Base-by-base conservation (phyloP, 306 rosid species). In the Quercus agrifolia region DNA sequence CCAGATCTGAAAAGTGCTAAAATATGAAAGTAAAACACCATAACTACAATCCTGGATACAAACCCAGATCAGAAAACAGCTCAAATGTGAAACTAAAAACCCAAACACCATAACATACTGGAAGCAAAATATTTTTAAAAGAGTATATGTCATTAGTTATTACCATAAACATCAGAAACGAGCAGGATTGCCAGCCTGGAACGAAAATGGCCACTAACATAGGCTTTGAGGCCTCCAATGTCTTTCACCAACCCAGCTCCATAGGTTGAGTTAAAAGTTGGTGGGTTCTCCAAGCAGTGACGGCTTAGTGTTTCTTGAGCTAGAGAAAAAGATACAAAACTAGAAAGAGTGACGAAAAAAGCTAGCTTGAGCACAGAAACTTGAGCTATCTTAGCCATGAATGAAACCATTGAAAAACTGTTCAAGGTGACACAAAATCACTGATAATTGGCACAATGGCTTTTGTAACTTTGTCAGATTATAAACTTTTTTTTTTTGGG, bases 281-380 rank as follows among this genome's bases (percentile, higher is more conserved):
- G 72, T 18, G 72, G 72, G 51, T 67, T 67, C 72, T 67, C 72
- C 52, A 67, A 67, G 52, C 72, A 67, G 5, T 67, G 72, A 19
- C 51, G 27, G 72, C 72, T 9, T 4, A 67, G 35, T 14, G 49
- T 33, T 5, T 21, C 18, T 15, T 18, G 23, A 28, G 51, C 52
- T 13, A 67, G 15, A 19, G 72, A 21, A 67, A 67, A 52, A 67
- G 72, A 67, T 18, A 33, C 15, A 19, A 67, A 35, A 23, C n/a
- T 33, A n/a, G 52, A 4, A 67, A 67, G 27, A 18, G 44, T 17
- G 27, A 67, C 27, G 35, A 67, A 17, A 4, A 66, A 66, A 31
- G 46, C 71, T 23, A 59, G 67, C 67, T 10, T 59, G 31, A 27
- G 38, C 35, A 4, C 15, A 5, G 4, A 33, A 30, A 30, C 8